Base-by-base conservation (phyloP, 1,139 yeast genomes). In the Wickerhamiella infanticola region DNA sequence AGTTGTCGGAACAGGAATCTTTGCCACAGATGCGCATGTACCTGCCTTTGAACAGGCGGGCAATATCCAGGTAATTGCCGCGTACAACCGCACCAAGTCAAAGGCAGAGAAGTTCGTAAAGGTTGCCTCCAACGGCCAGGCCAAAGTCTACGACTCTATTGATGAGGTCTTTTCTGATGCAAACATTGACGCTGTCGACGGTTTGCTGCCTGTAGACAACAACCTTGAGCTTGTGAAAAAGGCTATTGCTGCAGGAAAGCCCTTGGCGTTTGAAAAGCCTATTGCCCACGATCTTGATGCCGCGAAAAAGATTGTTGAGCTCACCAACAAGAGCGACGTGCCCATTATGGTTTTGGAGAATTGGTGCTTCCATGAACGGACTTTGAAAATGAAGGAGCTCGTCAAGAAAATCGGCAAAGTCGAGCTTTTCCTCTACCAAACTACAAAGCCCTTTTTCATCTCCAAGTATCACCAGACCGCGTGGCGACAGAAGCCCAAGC, bases 401-500 rank as follows among this genome's bases (percentile, higher is more conserved):
- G 61, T 86, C 49, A 72, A 79, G 18, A 69, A 76, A 63, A 83
- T 86, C 53, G 96, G 96, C 37, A 74, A 75, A 8, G 72, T 83
- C 37, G 73, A 77, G 40, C 80, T 83, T 5, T 88, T 86, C 66
- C 75, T 83, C 25, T 84, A 82, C 65, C 77, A 75, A 53, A 72
- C 88, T 35, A 83, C 95, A 3, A 95, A 95, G 25, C 78, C 94
- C 11, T 86, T 79, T 69, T 72, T 75, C 52, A 57, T 67, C 48
- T 78, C 74, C 64, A 77, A 81, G 61, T 86, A 84, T 62, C 65
- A 79, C 52, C 65, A 69, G 37, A 57, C 81, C 6, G 41, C 54
- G 33, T 86, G 97, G 97, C 79, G 97, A 70, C 74, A 73, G 60
- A 72, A 78, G 48, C 96, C 96, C 36, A 80, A 84, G 62, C 96